phyloP scores from a whole-genome alignment of 192 early-diverging fungal genomes.

The Coemansia brasiliensis region DNA sequence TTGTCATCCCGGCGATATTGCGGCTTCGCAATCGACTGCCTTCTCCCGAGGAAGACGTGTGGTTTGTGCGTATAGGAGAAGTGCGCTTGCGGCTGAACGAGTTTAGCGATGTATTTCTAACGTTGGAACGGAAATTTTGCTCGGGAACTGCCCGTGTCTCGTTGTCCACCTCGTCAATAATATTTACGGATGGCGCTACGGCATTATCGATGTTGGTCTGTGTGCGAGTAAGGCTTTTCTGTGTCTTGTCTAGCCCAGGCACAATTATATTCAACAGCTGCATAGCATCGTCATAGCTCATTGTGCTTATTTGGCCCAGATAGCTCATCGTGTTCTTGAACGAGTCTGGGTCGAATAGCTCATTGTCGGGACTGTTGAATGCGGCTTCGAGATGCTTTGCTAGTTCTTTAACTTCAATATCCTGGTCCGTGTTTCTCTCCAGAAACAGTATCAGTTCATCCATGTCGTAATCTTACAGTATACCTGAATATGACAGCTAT shows the following conservation, averaged over 20 bases:
- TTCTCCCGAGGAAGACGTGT: conserved; percentile 21
- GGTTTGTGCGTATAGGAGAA: conserved; percentile 7
- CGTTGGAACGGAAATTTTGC: not conserved
- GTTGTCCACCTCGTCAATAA: conserved; percentile 14
- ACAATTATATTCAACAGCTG: conserved; percentile 13
- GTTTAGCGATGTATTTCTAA: conserved; percentile 6
- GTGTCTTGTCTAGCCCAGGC: not conserved
- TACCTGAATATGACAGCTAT: not conserved
- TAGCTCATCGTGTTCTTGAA: not conserved
- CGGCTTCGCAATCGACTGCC: conserved; percentile 29
- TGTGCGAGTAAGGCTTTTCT: too few relatives aligned
- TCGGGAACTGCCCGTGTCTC: not conserved
- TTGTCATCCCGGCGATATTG: conserved; percentile 22
- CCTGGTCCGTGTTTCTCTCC: not conserved
- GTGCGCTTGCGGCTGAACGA: conserved; percentile 19
- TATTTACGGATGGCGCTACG: conserved; percentile 2
- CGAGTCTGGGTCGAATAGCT: not conserved
- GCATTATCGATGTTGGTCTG: too few relatives aligned
- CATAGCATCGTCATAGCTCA: not conserved
- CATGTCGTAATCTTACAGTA: not conserved
- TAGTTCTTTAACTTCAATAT: not conserved
- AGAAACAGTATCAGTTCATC: conserved; percentile 2
- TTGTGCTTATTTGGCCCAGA: not conserved
- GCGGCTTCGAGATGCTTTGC: not conserved
- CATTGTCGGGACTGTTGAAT: not conserved